Conservation (phyloP, 495 filamentous ascomycete species). For the Letharia columbiana region DNA sequence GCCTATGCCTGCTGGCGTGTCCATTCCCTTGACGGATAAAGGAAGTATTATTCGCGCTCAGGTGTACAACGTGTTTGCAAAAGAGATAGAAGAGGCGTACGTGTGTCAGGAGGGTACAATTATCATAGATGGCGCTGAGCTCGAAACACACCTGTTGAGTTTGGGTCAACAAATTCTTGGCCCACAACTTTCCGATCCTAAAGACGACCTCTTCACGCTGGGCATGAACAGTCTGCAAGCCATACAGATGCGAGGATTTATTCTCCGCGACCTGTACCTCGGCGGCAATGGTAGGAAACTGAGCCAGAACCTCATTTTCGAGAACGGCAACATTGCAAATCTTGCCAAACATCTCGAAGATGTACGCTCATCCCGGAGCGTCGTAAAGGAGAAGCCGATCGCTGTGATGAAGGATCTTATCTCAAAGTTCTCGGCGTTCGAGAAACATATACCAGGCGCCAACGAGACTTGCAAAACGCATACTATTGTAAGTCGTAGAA, state of each 20-base stretch:
- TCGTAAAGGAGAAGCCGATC: conserved; percentile 22
- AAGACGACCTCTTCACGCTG: conserved; percentile 44
- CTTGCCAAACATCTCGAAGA: conserved; percentile 40
- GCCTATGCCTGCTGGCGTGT: conserved; percentile 33
- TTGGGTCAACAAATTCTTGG: conserved; percentile 35
- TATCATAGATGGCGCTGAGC: conserved; percentile 31
- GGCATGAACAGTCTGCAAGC: conserved; percentile 52
- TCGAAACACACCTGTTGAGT: conserved; percentile 32
- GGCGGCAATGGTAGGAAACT: conserved; percentile 26
- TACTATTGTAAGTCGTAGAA: not conserved
- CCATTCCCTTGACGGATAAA: conserved; percentile 46
- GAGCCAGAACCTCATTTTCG: conserved; percentile 42
- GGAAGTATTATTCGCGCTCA: conserved; percentile 47
- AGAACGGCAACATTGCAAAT: conserved; percentile 38
- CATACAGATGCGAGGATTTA: conserved; percentile 45
- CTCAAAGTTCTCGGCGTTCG: conserved; percentile 35
- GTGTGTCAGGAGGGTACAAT: conserved; percentile 22
- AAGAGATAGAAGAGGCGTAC: conserved; percentile 32
- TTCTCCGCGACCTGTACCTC: conserved; percentile 39
- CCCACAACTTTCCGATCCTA: conserved; percentile 30
- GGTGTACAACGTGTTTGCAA: conserved; percentile 39
- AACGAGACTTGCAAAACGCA: not conserved
- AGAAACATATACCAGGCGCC: conserved; percentile 22
- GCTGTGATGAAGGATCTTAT: conserved; percentile 41
- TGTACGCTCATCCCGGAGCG: conserved; percentile 31